phyloP scores from a whole-genome alignment of 2,329 filamentous ascomycete genomes.

The Monosporascus cannonballus region DNA sequence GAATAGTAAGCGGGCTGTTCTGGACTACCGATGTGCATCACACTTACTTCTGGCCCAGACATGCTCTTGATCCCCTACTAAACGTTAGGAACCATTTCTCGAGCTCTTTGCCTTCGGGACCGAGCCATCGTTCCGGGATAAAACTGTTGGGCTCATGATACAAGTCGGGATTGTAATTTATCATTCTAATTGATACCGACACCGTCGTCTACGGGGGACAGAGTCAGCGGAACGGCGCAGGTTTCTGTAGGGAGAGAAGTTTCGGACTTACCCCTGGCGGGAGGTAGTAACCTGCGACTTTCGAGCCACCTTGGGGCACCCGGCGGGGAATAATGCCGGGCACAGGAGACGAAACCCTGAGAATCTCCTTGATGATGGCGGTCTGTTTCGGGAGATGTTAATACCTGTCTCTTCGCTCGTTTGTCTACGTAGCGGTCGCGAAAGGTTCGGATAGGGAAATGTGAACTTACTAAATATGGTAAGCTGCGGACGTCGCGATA shows the following conservation, averaged over 20 bases:
- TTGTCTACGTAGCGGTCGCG: no score
- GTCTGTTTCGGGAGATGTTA: neutral
- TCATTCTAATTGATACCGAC: constrained; percentile 7
- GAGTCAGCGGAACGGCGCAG: neutral
- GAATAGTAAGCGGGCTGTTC: neutral
- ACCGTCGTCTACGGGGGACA: constrained; percentile 1
- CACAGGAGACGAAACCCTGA: neutral
- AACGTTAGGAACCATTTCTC: constrained; percentile 11
- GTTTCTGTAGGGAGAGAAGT: neutral
- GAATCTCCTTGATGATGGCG: neutral
- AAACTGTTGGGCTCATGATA: constrained; percentile 5
- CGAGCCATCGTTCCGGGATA: constrained; percentile 9
- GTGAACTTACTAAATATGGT: neutral
- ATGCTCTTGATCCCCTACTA: constrained; percentile 6
- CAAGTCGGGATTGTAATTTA: constrained; percentile 4
- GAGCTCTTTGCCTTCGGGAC: constrained; percentile 4
- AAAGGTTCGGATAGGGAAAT: no score
- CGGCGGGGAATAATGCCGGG: neutral
- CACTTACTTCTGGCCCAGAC: constrained; percentile 9
- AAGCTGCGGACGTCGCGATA: neutral
- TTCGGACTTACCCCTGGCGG: neutral
- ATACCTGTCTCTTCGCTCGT: neutral
- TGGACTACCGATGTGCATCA: neutral
- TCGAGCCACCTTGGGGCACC: neutral
- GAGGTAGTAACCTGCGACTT: neutral